Evolutionary conservation across 2,329 filamentous ascomycete genomes (phyloP).

Genomic region (Colletotrichum sp.): DNA sequence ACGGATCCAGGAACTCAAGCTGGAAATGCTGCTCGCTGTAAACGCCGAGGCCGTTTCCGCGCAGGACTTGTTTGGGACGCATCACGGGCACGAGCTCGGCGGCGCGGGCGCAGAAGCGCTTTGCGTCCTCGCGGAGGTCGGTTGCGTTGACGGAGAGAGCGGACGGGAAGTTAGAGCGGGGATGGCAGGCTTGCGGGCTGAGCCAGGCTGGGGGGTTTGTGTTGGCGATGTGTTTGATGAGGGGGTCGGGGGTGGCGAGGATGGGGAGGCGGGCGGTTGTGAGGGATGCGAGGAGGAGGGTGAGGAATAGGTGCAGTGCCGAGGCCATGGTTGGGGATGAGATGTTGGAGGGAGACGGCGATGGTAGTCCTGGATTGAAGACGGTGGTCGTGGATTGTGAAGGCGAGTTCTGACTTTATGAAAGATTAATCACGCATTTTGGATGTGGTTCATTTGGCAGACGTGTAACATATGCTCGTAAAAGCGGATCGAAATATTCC

Average conservation of each 20-base stretch:
- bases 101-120: not conserved
- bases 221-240: not conserved
- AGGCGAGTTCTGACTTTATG: not conserved
- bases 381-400: not conserved
- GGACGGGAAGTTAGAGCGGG: not conserved
- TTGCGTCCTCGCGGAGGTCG: not conserved
- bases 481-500: not conserved
- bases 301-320: not conserved
- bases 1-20: not conserved
- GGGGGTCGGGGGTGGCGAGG: not conserved
- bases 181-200: not conserved
- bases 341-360: not conserved
- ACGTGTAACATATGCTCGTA: not conserved
- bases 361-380: not conserved
- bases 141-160: not conserved
- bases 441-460: fast-evolving
- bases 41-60: not conserved
- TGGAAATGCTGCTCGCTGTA: not conserved
- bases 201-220: not conserved
- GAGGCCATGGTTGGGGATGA: not conserved
- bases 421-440: not conserved
- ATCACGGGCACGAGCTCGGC: not conserved
- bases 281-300: not conserved
- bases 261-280: not conserved
- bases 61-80: not conserved